Base-by-base conservation (phyloP, 208 protist species). In the Herpetomonas tarakana region DNA sequence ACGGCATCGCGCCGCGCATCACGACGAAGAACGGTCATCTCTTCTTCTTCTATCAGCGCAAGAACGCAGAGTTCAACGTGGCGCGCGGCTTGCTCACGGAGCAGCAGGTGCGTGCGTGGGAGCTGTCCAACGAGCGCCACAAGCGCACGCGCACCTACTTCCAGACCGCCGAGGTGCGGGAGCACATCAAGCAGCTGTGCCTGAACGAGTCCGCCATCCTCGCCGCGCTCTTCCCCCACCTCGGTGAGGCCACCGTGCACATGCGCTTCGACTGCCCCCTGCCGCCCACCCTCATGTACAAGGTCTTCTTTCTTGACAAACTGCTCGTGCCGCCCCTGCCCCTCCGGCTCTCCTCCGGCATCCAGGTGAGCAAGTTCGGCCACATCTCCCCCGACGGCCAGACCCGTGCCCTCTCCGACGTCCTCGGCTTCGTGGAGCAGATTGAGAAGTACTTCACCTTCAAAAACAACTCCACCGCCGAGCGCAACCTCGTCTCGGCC, bases 131-230 rank as follows among this genome's bases (percentile, higher is more conserved):
- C 62, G 57, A 57, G 21, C 68, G 70, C 2, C 89, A 91, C 61
- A 50, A 70, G 29, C 78, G 89, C 62, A 88, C 52, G 27, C 76
- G 79, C 55, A 89, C 74, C 16, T 95, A 93, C 73, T 86, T 90
- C 54, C 67, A 46, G 30, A 76, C 79, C 25, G 63, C 71, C 57
- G 60, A 76, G 52, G 78, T 81, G 6, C 79, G 76, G 19, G 82
- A 91, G 52, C 84, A 92, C 65, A 76, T 96, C 55, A 90, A 92
- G 76, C 64, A 85, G 52, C 82, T 96, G 28, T 96, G 80, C 68
- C 67, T 78, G 73, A 62, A 73, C 44, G 86, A 93, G 65, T 52
- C 67, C 25, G 52, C 55, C 12, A 62, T 96, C n/a, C 71, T 96
- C 3, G 71, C 53, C n/a, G 38, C 75, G 31, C 64, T 96, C 53